Conservation (phyloP, 805 yeast genomes). For the Metschnikowia matae region DNA sequence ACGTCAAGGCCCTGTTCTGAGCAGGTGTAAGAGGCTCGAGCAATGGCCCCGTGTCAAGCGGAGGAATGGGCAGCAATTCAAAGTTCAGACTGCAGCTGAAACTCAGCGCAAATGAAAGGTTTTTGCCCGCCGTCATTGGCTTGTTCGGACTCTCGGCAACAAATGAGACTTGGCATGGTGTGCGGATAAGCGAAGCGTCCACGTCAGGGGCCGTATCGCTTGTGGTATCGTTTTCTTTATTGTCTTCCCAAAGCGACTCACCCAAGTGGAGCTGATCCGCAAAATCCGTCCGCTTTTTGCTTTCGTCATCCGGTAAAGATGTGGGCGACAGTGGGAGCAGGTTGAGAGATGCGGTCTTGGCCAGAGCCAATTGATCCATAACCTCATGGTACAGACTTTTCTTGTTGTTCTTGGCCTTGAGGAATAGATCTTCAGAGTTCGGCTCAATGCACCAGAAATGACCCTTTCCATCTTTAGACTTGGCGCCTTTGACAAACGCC, state of each 20-base stretch:
- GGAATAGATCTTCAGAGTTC: conserved; percentile 79
- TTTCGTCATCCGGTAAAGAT: conserved; percentile 11
- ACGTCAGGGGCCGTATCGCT: conserved; percentile 8
- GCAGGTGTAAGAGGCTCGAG: conserved; percentile 63
- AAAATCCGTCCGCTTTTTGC: neutral
- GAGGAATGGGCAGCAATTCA: conserved; percentile 57
- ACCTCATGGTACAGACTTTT: conserved; percentile 40
- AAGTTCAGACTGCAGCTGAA: conserved; percentile 63
- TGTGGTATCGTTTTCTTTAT: conserved; percentile 5
- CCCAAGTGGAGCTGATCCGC: neutral
- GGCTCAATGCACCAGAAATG: conserved; percentile 89
- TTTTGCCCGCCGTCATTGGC: conserved; percentile 38
- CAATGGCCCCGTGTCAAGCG: conserved; percentile 60
- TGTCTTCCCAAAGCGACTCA: conserved; percentile 6
- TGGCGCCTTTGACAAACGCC: conserved; percentile 86
- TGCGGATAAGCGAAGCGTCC: conserved; percentile 11
- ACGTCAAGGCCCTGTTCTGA: conserved; percentile 12
- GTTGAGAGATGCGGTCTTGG: conserved; percentile 3
- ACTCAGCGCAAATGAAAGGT: conserved; percentile 55
- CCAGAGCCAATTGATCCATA: conserved; percentile 35
- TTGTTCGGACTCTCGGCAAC: conserved; percentile 37
- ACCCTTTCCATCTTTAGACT: conserved; percentile 86
- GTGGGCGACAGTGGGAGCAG: conserved; percentile 17
- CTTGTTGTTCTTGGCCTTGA: conserved; percentile 55
- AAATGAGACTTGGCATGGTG: conserved; percentile 11